A percentile compares a stretch with the other conserved stretches of the same genome.
phyloP scores from a whole-genome alignment of 148 eudicot species.

The Salicornia ramosissima region DNA sequence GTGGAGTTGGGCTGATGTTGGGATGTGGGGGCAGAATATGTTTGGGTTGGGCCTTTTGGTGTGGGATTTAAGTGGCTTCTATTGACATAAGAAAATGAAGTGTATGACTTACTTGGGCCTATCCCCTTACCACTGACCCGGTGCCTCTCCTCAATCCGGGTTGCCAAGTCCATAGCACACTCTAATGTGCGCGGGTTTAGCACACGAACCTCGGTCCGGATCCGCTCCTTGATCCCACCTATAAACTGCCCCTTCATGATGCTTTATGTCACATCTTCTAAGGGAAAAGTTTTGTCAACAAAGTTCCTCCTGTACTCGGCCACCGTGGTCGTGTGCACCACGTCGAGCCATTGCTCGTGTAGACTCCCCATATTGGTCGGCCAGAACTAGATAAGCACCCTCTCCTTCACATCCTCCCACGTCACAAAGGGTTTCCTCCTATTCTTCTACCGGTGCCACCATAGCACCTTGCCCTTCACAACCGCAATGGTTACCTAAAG shows the following conservation, averaged over 20 bases:
- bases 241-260: not conserved
- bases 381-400: not conserved
- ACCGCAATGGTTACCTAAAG: not conserved
- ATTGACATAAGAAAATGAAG: too few relatives aligned
- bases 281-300: not conserved
- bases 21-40: too few relatives aligned
- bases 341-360: not conserved
- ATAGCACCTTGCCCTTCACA: not conserved
- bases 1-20: not conserved
- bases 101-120: too few relatives aligned
- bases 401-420: not conserved
- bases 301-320: not conserved
- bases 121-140: too few relatives aligned
- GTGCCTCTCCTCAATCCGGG: too few relatives aligned
- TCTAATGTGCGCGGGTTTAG: not conserved
- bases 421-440: not conserved
- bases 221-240: not conserved
- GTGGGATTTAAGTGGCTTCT: too few relatives aligned
- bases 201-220: not conserved
- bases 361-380: not conserved
- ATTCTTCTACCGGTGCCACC: not conserved
- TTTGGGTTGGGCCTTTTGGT: not conserved
- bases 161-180: not conserved
- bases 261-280: not conserved
- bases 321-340: not conserved